These are phyloP conservation scores for Fusarium hainanense DNA, from an alignment of 2,329 filamentous ascomycete genomes.

Conservation along the genomic window DNA sequence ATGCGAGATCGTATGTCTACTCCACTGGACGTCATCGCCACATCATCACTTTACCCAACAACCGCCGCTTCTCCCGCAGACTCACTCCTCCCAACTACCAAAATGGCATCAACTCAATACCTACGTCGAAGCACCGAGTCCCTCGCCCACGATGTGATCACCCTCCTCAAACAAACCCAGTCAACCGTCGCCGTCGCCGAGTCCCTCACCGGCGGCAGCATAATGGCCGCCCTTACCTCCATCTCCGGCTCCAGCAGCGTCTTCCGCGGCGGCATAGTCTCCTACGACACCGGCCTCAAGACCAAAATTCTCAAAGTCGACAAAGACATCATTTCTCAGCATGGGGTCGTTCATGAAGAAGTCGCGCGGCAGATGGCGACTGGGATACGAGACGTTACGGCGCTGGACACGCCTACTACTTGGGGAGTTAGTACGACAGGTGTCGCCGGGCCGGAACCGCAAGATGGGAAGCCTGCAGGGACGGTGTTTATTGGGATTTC, in stretches of 20 bases:
- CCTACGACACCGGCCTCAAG: conserved; percentile 49
- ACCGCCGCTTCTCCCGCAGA: too few relatives aligned
- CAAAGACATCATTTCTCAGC: conserved; percentile 11
- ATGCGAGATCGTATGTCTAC: background rate
- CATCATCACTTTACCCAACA: background rate
- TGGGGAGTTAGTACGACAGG: conserved; percentile 38
- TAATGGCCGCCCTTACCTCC: conserved; percentile 49
- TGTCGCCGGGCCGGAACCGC: conserved; percentile 15
- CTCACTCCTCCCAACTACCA: background rate
- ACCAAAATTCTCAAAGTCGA: conserved; percentile 42
- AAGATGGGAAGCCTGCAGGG: conserved; percentile 33
- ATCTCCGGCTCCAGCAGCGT: conserved; percentile 47
- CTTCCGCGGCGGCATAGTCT: conserved; percentile 50
- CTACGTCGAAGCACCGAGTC: conserved; percentile 20
- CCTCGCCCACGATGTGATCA: conserved; percentile 27
- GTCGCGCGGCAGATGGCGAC: conserved; percentile 39
- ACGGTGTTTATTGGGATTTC: conserved; percentile 37
- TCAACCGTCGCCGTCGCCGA: conserved; percentile 48
- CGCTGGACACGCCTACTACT: conserved; percentile 24
- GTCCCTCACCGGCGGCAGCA: conserved; percentile 48
- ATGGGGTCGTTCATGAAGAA: conserved; percentile 30
- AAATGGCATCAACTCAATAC: conserved; percentile 11
- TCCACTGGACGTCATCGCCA: background rate
- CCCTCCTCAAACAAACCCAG: conserved; percentile 34
- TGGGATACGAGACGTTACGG: conserved; percentile 23